These are phyloP conservation scores for Carnegiea gigantea DNA, from an alignment of 179 eudicot genomes.

Conservation along the genomic window DNA sequence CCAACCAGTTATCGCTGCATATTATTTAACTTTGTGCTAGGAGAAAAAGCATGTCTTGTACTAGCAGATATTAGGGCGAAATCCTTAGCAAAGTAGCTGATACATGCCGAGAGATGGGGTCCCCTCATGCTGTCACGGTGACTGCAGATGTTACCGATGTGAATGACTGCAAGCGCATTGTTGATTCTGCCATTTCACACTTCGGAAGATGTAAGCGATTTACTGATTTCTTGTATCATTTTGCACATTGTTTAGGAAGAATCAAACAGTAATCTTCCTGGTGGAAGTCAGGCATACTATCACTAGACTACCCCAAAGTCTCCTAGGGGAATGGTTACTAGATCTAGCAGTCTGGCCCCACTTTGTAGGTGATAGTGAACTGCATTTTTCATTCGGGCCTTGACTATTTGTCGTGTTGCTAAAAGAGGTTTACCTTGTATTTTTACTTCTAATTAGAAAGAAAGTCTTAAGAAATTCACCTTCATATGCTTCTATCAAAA, in stretches of 20 bases:
- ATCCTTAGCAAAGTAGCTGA: slow-evolving; percentile 44
- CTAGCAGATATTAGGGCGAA: slow-evolving; percentile 47
- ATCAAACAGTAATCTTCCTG: background rate
- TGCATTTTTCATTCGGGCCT: too few species aligned
- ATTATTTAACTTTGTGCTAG: slow-evolving; percentile 23
- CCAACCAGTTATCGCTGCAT: too few species aligned
- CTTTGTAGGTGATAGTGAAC: too few species aligned
- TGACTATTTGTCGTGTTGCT: too few species aligned
- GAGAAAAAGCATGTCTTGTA: slow-evolving; percentile 51
- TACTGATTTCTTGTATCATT: background rate
- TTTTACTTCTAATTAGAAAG: too few species aligned
- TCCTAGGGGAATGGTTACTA: too few species aligned
- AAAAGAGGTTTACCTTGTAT: too few species aligned
- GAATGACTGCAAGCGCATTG: slow-evolving; percentile 45
- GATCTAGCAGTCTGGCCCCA: too few species aligned
- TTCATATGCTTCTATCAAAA: too few species aligned
- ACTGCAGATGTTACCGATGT: slow-evolving; percentile 45
- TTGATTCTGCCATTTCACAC: slow-evolving; percentile 42
- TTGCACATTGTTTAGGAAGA: background rate
- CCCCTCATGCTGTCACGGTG: slow-evolving; percentile 41
- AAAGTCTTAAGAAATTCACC: too few species aligned
- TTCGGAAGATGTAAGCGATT: slow-evolving; percentile 45
- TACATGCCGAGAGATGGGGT: slow-evolving; percentile 41
- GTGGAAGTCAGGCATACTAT: too few species aligned
- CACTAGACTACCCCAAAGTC: too few species aligned